Evolutionary conservation across 768 basidiomycete genomes (phyloP).

Genomic region (Suillus fuscotomentosus): DNA sequence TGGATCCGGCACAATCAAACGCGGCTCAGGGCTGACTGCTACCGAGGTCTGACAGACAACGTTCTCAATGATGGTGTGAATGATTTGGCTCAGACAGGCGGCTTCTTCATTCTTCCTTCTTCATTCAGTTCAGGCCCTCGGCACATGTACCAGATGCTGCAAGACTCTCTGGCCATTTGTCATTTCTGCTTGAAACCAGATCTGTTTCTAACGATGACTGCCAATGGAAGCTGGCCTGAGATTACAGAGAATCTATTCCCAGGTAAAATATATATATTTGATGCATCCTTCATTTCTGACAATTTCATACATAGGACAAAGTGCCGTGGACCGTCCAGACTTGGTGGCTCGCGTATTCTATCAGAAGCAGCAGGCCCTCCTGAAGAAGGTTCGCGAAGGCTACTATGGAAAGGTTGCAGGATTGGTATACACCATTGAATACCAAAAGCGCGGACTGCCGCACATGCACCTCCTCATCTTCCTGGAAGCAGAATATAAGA

Average conservation of each 20-base stretch:
- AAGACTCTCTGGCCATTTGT: slow-evolving; percentile 48
- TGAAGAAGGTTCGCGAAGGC: slow-evolving; percentile 36
- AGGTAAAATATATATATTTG: slow-evolving; percentile 11
- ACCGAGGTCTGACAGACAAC: slow-evolving; percentile 33
- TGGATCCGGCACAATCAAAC: slow-evolving; percentile 36
- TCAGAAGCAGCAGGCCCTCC: slow-evolving; percentile 36
- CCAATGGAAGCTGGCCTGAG: slow-evolving; percentile 52
- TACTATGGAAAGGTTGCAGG: slow-evolving; percentile 43
- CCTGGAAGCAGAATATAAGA: slow-evolving; percentile 31
- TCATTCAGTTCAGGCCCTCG: slow-evolving; percentile 39
- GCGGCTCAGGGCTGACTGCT: slow-evolving; percentile 32
- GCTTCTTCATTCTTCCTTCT: slow-evolving; percentile 25
- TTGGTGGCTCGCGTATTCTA: slow-evolving; percentile 46
- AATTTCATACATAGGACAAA: slow-evolving; percentile 24
- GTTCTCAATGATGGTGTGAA: slow-evolving; percentile 18
- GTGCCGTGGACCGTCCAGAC: slow-evolving; percentile 43
- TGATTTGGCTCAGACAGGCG: slow-evolving; percentile 32
- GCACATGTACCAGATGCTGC: slow-evolving; percentile 42
- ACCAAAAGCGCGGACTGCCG: slow-evolving; percentile 56
- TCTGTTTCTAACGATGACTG: slow-evolving; percentile 52
- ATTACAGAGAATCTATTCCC: slow-evolving; percentile 36
- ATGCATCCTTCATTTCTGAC: background rate
- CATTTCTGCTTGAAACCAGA: slow-evolving; percentile 36
- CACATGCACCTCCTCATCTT: slow-evolving; percentile 53
- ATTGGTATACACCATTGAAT: slow-evolving; percentile 52